Base-by-base conservation (phyloP, 1,284 basidiomycete genomes). In the Austropuccinia psidii region DNA sequence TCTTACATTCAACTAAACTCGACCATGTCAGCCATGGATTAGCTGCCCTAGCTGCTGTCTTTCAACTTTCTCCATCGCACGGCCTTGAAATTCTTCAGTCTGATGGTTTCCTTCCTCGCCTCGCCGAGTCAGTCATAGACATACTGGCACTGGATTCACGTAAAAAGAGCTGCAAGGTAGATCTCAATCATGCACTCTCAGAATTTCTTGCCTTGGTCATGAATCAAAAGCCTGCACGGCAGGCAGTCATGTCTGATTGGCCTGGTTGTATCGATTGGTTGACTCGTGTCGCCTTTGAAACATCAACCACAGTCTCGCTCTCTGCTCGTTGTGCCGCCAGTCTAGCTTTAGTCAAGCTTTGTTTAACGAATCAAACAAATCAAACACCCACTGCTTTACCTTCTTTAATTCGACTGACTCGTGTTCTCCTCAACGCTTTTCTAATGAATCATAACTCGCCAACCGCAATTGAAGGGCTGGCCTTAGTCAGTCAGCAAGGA, bases 261-360 rank as follows among this genome's bases (percentile, higher is more conserved):
- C 60, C 60, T 13, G 60, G 60, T 27, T 64, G 60, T 64, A 19
- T 64, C 1, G 60, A 64, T 9, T 64, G 60, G 60, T 24, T 64
- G 27, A 47, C 21, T 1, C 43, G 29, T 31, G 35, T 64, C 43
- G 29, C 60, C 7, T 31, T 33, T 6, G 27, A 29, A 21, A 64
- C 60, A 15, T 2, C 60, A 1, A 8, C 4, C 43, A 33, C 8
- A 19, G 29, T 64, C 43, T 64, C 60, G 27, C 13, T 64, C n/a
- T 31, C 37, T 8, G 60, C 60, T 29, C 60, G 43, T 7, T 64
- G 39, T 33, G 60, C 60, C 4, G 60, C 60, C 24, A 64, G 41
- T 29, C 29, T 64, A 27, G 60, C 60, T 19, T 41, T 64, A 15
- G 49, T 64, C 43, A 64, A 64, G 29, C 35, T 64, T 13, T 43